Percentiles rank a stretch among this genome's conserved stretches.
These are phyloP conservation scores for Geranomyces michiganensis DNA, from an alignment of 192 early-diverging fungal genomes.

Conservation along the genomic window DNA sequence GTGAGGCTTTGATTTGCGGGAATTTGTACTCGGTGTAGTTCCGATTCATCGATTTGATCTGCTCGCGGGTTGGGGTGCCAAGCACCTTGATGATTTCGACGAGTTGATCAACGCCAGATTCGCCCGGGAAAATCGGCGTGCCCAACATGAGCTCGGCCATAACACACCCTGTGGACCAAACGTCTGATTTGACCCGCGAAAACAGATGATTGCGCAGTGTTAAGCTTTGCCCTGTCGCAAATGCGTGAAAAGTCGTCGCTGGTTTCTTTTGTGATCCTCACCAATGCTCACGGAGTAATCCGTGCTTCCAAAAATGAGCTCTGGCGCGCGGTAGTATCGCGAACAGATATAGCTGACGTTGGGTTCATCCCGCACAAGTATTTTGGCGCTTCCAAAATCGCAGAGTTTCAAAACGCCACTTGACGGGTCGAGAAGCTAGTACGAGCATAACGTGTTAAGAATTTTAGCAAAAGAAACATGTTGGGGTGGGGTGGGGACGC, in stretches of 20 bases:
- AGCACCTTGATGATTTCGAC: slow-evolving; percentile 99
- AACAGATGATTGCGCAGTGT: too few relatives aligned
- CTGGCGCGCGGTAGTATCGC: slow-evolving; percentile 94
- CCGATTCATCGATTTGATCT: slow-evolving; percentile 97
- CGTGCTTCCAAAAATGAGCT: slow-evolving; percentile 91
- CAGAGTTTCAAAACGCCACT: slow-evolving; percentile 95
- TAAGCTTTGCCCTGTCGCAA: too few relatives aligned
- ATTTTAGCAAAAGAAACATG: too few relatives aligned
- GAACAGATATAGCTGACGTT: slow-evolving; percentile 99
- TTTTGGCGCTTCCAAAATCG: slow-evolving; percentile 98
- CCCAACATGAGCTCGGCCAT: slow-evolving; percentile 94
- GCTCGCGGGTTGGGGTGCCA: slow-evolving; percentile 93
- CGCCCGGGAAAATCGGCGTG: slow-evolving; percentile 92
- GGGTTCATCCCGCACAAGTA: slow-evolving; percentile 89
- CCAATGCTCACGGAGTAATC: slow-evolving; percentile 82
- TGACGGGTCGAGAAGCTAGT: slow-evolving; percentile 77
- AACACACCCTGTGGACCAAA: slow-evolving; percentile 99
- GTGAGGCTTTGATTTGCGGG: slow-evolving; percentile 93
- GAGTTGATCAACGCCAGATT: slow-evolving; percentile 95
- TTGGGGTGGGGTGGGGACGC: neutral
- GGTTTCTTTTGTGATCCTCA: slow-evolving; percentile 16
- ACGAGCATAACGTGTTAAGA: too few relatives aligned
- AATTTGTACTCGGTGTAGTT: slow-evolving; percentile 99
- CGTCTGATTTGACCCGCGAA: slow-evolving; percentile 54
- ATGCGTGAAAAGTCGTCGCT: too few relatives aligned